A percentile compares a stretch with the other conserved stretches of the same genome.
phyloP scores from a whole-genome alignment of 176 grass and related monocot species.

The Aegilops tauschii region DNA sequence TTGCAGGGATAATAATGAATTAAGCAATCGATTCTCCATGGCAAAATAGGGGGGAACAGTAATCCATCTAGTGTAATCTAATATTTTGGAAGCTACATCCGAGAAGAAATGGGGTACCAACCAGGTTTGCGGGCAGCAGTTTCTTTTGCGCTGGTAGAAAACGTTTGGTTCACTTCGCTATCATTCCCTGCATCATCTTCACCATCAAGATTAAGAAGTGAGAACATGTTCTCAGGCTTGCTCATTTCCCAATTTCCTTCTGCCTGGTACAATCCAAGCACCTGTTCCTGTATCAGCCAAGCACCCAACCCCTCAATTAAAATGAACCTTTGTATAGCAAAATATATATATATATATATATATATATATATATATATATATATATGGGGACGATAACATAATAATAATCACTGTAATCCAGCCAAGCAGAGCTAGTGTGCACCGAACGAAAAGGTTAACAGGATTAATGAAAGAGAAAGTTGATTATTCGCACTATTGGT shows the following conservation, averaged over 20 bases:
- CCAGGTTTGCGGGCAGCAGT: slow-evolving; percentile 17
- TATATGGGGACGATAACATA: background rate
- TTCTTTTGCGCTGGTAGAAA: slow-evolving; percentile 3
- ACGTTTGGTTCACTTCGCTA: background rate
- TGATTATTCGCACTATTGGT: background rate
- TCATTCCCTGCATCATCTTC: slow-evolving; percentile 36
- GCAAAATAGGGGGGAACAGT: background rate
- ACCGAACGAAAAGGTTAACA: background rate
- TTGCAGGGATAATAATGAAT: background rate
- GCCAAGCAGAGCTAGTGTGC: background rate
- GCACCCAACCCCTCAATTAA: background rate
- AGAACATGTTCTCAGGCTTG: slow-evolving; percentile 43
- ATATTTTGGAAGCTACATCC: background rate
- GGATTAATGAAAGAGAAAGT: background rate
- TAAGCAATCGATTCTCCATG: background rate
- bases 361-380: too few species aligned
- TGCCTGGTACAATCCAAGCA: background rate
- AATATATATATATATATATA: too few species aligned
- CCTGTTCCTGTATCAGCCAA: background rate
- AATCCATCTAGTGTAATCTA: background rate
- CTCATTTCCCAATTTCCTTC: slow-evolving; percentile 24
- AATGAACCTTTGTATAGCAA: background rate
- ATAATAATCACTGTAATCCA: background rate
- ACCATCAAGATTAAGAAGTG: slow-evolving; percentile 39
- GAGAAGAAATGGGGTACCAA: background rate